A percentile compares a stretch with the other conserved stretches of the same genome.
phyloP scores from a whole-genome alignment of 345 rosid species.

The Garcia nutans region DNA sequence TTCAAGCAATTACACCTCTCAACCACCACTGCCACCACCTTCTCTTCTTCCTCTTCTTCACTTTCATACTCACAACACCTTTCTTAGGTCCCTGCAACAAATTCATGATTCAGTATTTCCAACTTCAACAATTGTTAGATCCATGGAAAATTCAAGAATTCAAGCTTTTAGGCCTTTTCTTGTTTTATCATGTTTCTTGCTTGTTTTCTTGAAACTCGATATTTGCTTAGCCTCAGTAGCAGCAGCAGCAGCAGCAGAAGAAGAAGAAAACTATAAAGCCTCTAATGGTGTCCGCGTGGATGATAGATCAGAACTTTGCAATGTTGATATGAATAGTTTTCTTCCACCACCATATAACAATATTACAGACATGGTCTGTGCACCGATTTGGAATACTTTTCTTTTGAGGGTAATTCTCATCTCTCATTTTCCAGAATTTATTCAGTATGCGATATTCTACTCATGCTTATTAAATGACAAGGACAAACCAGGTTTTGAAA shows the following conservation, averaged over 20 bases:
- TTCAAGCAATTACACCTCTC: constrained; percentile 52
- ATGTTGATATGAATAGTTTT: constrained; percentile 43
- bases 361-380: constrained; percentile 56
- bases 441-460: background rate
- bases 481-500: too few species aligned
- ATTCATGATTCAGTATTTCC: constrained; percentile 17
- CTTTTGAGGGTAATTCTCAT: constrained; percentile 58
- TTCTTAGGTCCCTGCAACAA: constrained; percentile 31
- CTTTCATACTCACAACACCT: constrained; percentile 10
- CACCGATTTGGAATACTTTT: constrained; percentile 77
- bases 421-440: background rate
- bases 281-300: background rate
- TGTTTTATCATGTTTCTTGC: constrained; percentile 33
- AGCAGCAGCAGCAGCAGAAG: constrained; percentile 1
- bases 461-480: too few species aligned
- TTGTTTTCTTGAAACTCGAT: constrained; percentile 25
- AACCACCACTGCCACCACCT: constrained; percentile 31
- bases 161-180: constrained; percentile 17
- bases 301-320: constrained; percentile 50
- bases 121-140: constrained; percentile 1
- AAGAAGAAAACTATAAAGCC: background rate
- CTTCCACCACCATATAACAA: constrained; percentile 83
- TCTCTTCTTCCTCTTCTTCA: constrained; percentile 11
- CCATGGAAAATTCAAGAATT: constrained; percentile 40
- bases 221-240: constrained; percentile 17